Base-by-base conservation (phyloP, 495 filamentous ascomycete genomes). In the Friedmanniomyces simplex region DNA sequence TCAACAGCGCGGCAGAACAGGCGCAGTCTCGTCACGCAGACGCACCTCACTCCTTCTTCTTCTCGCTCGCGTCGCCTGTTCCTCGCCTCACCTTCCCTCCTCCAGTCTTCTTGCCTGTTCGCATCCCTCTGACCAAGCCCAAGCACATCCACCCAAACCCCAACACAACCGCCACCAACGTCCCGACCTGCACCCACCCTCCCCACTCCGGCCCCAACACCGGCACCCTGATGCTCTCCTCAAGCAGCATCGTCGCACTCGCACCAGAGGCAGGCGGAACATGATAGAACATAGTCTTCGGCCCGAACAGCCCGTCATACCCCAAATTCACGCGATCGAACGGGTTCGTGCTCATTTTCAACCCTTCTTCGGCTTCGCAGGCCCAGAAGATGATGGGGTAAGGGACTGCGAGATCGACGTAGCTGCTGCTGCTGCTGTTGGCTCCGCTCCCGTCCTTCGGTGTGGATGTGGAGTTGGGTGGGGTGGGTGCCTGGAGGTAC, bases 311-410 rank as follows among this genome's bases (percentile, higher is more conserved):
- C 0, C 79, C 84, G 54, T 97, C 93, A 72, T 91, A 97, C 18
- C 91, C 93, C 21, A 98, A 69, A 68, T 87, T 82, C 25, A 75
- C 75, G 18, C 86, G 75, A 69, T 96, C 93, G 67, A 98, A 98
- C 1, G 93, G 93, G 65, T 83, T 96, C 4, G 74, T 80, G 0
- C 77, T 69, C 75, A 95, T 87, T 69, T 87, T 83, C 0, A 77
- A 79, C 7, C 55, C 86, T 43, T 87, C 85, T 39, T 87, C 82
- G 22, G 81, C 79, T 1, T 77, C 75, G 67, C 93, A 98, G 1
- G 90, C 93, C 91, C 91, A 97, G 75, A 98, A 97, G 1, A 96
- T 79, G 1, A 83, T 79, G 3, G 90, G 94, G 77, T 77, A 83
- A 0, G 88, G 85, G 0, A 95, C 71, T 20, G 79, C 60, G 3